phyloP scores from a whole-genome alignment of 306 rosid genomes.

The Acacia confusa region DNA sequence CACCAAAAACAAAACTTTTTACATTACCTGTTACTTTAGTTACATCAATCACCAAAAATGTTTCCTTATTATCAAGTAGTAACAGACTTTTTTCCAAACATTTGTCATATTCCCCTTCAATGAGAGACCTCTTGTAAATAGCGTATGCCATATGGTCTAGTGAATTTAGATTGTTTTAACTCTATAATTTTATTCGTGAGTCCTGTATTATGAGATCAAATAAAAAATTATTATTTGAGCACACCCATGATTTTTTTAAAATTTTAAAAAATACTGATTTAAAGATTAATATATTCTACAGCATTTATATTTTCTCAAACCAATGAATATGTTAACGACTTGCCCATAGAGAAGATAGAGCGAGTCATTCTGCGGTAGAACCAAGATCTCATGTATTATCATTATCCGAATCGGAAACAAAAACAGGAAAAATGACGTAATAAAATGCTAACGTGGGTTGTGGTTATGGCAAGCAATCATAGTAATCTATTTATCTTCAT shows the following conservation, averaged over 20 bases:
- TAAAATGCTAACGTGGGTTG: background rate
- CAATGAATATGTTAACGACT: background rate
- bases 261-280: background rate
- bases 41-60: background rate
- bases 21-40: background rate
- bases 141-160: background rate
- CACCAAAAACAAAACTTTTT: conserved; percentile 10
- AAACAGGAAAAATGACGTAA: background rate
- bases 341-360: background rate
- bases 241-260: background rate
- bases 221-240: background rate
- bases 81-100: background rate
- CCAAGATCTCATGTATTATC: background rate
- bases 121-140: background rate
- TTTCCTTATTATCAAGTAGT: background rate
- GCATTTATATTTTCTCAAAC: background rate
- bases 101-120: background rate
- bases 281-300: background rate
- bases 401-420: background rate
- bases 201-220: background rate
- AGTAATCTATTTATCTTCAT: conserved; percentile 11
- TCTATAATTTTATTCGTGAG: background rate
- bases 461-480: background rate
- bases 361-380: background rate
- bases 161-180: background rate